Evolutionary conservation across 192 early-diverging fungal species (phyloP), one percentile per base, ranked within the genome.

Genomic region (Linnemannia schmuckeri): DNA sequence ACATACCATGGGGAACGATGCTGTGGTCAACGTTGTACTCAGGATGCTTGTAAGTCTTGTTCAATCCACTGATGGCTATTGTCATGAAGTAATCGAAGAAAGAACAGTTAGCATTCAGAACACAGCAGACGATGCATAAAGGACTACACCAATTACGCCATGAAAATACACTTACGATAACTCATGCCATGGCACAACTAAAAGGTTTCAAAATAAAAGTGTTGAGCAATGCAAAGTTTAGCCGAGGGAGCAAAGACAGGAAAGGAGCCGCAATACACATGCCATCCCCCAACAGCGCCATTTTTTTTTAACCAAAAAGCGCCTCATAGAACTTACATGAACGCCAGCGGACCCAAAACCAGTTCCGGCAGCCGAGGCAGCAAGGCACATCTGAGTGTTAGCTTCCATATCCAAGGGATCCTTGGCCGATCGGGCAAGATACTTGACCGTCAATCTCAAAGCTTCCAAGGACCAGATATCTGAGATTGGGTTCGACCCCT

Each of bases 401-500:
- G 82, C 83, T 55, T 90, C 89, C 71, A 81, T 79, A 82, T 97
- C 94, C 72, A 91, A 89, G 47, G 94, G 92, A 83, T 94, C 90
- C 18, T 90, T 91, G 30, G 96, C 95, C 8, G 95, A 94, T 57
- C 93, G 90, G 13, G 94, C 95, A 69, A 98, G 85, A 70, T 96
- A 94, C 72, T 96, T 90, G 73, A 95, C 92, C 10, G 95, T 95
- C 94, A 98, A 95, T 63, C 90, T 90, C 79, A 98, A 87, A 10
- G 95, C 95, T 81, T 93, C 92, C 15, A 94, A 79, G 1, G 96
- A 96, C 97, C 97, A 98, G 66, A 98, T 93, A 78, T 98, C 97
- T 81, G 93, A 94, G 89, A 98, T 98, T 9, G 97, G 97, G 87
- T 98, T 98, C 54, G 96, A 93, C 35, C 97, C 97, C 88, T 98